Conservation (phyloP, 495 filamentous ascomycete species). For the Filosporella fistucella region DNA sequence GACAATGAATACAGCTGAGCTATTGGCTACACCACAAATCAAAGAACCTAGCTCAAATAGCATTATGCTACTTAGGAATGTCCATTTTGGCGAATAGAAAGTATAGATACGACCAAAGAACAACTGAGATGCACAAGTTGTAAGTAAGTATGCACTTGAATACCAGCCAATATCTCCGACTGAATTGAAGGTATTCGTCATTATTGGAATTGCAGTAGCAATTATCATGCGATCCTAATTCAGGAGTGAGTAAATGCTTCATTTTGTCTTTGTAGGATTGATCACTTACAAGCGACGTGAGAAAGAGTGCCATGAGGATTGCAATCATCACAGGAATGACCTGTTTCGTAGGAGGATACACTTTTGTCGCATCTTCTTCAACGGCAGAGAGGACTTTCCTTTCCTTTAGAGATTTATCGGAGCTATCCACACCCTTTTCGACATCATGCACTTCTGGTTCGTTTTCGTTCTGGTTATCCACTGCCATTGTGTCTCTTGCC, state of each 20-base stretch:
- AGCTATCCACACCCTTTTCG: neutral
- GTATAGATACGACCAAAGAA: constrained; percentile 30
- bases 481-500: neutral
- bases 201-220: constrained; percentile 50
- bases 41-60: constrained; percentile 52
- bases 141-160: constrained; percentile 49
- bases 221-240: constrained; percentile 41
- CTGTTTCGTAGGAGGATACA: constrained; percentile 9
- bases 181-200: constrained; percentile 41
- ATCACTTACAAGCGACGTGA: constrained; percentile 20
- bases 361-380: too few relatives aligned
- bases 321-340: constrained; percentile 15
- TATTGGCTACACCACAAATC: constrained; percentile 51
- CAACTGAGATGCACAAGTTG: constrained; percentile 39
- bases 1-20: constrained; percentile 46
- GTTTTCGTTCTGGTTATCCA: neutral
- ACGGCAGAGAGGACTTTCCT: neutral
- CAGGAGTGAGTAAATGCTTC: constrained; percentile 1
- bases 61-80: constrained; percentile 23
- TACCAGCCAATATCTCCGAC: constrained; percentile 54
- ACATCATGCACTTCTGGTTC: neutral
- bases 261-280: neutral
- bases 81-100: constrained; percentile 38
- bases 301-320: constrained; percentile 16
- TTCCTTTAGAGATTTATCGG: neutral